Base-by-base conservation (phyloP, 2,329 filamentous ascomycete genomes). In the Nannizziopsis arthrosporioides region DNA sequence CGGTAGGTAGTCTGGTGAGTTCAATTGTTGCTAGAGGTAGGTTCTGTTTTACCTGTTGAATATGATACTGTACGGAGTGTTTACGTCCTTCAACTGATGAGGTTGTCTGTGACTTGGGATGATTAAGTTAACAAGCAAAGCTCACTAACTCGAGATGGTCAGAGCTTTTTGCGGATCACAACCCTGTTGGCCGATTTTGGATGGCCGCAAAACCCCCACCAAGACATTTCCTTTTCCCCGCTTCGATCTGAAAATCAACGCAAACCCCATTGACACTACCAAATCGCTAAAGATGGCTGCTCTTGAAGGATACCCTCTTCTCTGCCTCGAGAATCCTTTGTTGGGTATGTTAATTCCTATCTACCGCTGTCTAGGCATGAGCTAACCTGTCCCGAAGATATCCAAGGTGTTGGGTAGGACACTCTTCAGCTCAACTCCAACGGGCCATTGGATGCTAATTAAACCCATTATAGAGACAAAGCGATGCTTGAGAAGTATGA, bases 241-340 rank as follows among this genome's bases (percentile, higher is more conserved):
- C 49, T 46, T 45, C 49, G 40, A 34, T 19, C 52, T 38, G 42
- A 45, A n/a, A 17, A 44, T 40, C 42, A 41, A 35, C 41, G 48
- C 30, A 35, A 51, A 44, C 31, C 51, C 35, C 42, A 46, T 41
- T 48, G 44, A 45, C 45, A 38, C 41, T 40, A 39, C 22, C 27
- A 43, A 27, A n/a, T 37, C 31, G 39, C 54, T 53, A 71, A 19
- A 61, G 62, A 94, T 94, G 86, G 76, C 85, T 64, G 68, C 81
- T 59, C 65, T 69, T 59, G 84, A 88, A 72, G 82, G 88, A 70
- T 96, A 84, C 73, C 76, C 85, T 69, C 84, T 98, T 62, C 77
- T 96, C 63, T 92, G 84, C 71, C 73, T 98, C 62, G 92, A 95
- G 82, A 98, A 98, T 72, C 92, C 92, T 68, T 82, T 98, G 61